Percentiles rank a stretch among this genome's conserved stretches.
These are phyloP conservation scores for Magnusiomyces magnusii DNA, from an alignment of 1,139 yeast genomes.

Conservation along the genomic window DNA sequence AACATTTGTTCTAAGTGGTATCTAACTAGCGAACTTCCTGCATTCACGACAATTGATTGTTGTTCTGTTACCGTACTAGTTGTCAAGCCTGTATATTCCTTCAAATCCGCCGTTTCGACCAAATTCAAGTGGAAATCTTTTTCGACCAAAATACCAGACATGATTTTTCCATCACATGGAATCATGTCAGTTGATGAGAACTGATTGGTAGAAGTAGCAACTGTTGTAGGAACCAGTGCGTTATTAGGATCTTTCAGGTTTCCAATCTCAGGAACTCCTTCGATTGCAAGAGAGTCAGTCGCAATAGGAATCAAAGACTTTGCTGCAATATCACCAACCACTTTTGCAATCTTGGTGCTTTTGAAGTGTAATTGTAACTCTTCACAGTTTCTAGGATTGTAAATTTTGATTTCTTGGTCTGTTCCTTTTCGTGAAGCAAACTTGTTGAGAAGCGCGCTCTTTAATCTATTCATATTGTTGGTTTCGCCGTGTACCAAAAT, in stretches of 20 bases:
- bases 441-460: constrained; percentile 84
- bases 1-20: constrained; percentile 97
- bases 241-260: constrained; percentile 11
- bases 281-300: constrained; percentile 17
- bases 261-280: constrained; percentile 13
- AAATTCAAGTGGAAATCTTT: constrained; percentile 83
- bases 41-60: constrained; percentile 69
- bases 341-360: constrained; percentile 80
- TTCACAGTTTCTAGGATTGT: constrained; percentile 88
- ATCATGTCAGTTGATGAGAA: constrained; percentile 12
- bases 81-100: constrained; percentile 81
- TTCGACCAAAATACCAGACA: constrained; percentile 87
- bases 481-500: constrained; percentile 98
- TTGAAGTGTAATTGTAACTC: constrained; percentile 68
- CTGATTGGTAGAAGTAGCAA: background rate
- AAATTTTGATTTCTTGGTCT: constrained; percentile 85
- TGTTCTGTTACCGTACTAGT: constrained; percentile 80
- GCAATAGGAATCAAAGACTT: constrained; percentile 17
- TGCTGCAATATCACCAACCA: constrained; percentile 69
- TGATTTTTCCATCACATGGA: constrained; percentile 38
- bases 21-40: constrained; percentile 68
- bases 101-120: constrained; percentile 74
- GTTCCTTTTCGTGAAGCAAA: constrained; percentile 78
- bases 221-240: background rate
- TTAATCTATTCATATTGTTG: constrained; percentile 94